Conservation (phyloP, 257 asterid species). For the Coffea eugenioides region DNA sequence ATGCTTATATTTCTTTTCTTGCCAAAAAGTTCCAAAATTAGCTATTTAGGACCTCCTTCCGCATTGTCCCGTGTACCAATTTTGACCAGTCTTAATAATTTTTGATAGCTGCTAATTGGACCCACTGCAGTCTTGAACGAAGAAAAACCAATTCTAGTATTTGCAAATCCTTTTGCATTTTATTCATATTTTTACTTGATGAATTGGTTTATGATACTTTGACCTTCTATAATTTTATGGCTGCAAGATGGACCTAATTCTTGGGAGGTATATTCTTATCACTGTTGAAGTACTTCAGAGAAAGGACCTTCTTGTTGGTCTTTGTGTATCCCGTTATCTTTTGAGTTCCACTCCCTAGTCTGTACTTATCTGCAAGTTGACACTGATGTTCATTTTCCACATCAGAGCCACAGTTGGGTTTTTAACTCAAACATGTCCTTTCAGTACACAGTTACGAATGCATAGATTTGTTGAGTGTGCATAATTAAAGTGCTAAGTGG, state of each 20-base stretch:
- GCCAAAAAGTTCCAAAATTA: background rate
- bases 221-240: too few species aligned
- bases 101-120: background rate
- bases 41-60: background rate
- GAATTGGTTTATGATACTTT: too few species aligned
- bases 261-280: too few species aligned
- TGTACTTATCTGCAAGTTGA: background rate
- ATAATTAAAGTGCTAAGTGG: background rate
- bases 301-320: too few species aligned
- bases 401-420: background rate
- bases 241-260: too few species aligned
- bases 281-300: too few species aligned
- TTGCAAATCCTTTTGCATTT: too few species aligned
- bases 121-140: background rate
- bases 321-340: background rate
- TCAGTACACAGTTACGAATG: background rate
- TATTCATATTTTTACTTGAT: too few species aligned
- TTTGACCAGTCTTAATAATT: background rate
- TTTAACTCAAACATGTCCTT: too few species aligned
- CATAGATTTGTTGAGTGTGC: background rate
- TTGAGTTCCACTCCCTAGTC: background rate
- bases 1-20: slow-evolving; percentile 5
- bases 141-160: background rate
- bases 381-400: background rate
- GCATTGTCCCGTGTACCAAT: background rate